Evolutionary conservation across 179 eudicot species (phyloP).

Genomic region (Monotropa hypopitys): DNA sequence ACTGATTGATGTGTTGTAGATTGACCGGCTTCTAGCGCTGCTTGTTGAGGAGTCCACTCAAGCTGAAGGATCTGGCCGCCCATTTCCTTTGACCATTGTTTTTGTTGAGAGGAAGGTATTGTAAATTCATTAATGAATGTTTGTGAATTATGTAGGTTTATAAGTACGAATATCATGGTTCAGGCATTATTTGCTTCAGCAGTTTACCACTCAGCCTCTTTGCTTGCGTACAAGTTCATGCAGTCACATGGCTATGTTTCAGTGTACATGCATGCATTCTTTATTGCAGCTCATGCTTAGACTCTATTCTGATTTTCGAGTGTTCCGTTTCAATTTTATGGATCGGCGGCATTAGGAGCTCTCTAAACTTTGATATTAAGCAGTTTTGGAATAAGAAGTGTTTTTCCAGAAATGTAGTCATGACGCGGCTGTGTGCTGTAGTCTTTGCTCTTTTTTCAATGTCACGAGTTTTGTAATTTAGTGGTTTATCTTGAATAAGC

Average conservation of each 20-base stretch:
- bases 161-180: neutral
- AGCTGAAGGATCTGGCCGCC: constrained; percentile 30
- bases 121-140: neutral
- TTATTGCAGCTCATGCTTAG: neutral
- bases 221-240: neutral
- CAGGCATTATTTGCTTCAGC: neutral
- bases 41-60: constrained; percentile 38
- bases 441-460: neutral
- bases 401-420: neutral
- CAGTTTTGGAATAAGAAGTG: neutral
- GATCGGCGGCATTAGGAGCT: neutral
- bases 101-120: constrained; percentile 52
- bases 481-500: neutral
- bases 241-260: neutral
- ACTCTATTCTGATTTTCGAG: neutral
- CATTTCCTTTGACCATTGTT: constrained; percentile 42
- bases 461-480: neutral
- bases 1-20: constrained; percentile 18
- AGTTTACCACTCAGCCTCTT: neutral
- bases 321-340: neutral
- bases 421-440: neutral
- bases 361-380: neutral
- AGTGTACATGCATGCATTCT: neutral
- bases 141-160: neutral
- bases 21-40: constrained; percentile 35